phyloP scores from a whole-genome alignment of 371 early-diverging fungal species.

The Parasitella parasitica region DNA sequence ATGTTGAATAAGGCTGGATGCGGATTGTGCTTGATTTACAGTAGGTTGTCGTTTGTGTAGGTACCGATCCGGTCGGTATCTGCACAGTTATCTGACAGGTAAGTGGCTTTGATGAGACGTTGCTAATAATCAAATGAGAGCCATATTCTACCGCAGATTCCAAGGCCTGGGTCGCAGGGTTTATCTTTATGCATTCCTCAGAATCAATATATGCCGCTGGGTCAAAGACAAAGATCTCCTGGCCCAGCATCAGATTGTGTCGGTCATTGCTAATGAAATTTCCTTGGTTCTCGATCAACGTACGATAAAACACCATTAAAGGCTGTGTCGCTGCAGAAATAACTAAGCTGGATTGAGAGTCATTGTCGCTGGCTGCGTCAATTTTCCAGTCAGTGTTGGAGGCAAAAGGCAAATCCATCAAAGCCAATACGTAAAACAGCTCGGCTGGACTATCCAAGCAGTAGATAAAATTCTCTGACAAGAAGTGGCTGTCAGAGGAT shows the following conservation, averaged over 20 bases:
- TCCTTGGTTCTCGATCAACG: constrained; percentile 13
- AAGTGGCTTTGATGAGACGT: constrained; percentile 28
- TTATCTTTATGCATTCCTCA: constrained; percentile 29
- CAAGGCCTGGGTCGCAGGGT: constrained; percentile 12
- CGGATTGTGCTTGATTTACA: constrained; percentile 34
- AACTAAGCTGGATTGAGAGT: background rate
- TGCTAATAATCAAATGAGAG: constrained; percentile 41
- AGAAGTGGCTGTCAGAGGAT: background rate
- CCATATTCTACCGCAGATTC: constrained; percentile 30
- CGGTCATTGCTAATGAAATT: background rate
- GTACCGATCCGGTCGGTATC: constrained; percentile 46
- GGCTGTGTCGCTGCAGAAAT: constrained; percentile 18
- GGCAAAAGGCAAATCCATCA: constrained; percentile 46
- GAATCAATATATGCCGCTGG: constrained; percentile 3
- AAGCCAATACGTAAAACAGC: constrained; percentile 41
- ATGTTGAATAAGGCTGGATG: constrained; percentile 42
- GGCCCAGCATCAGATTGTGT: constrained; percentile 24
- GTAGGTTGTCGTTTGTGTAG: constrained; percentile 28
- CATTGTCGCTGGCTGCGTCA: background rate
- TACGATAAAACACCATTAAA: constrained; percentile 47
- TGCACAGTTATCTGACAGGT: constrained; percentile 38
- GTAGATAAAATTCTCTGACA: constrained; percentile 45
- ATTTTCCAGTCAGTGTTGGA: constrained; percentile 23
- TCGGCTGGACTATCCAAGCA: constrained; percentile 35
- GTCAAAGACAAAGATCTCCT: constrained; percentile 30